Evolutionary conservation across 192 early-diverging fungal species (phyloP).

Genomic region (Gryganskiella cystojenkinii): DNA sequence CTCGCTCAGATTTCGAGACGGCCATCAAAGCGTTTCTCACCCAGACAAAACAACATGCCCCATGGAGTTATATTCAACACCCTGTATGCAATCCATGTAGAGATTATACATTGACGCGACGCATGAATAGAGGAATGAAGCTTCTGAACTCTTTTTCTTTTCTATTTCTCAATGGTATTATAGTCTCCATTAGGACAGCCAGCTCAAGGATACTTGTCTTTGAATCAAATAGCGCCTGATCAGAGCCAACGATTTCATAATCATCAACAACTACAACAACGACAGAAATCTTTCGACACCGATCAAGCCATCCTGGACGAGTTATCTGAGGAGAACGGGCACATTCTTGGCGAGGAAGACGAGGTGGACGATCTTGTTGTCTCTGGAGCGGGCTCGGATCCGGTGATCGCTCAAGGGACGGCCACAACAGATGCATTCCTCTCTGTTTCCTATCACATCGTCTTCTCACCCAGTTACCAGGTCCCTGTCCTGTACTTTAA

Average conservation of each 20-base stretch:
- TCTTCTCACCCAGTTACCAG: conserved; percentile 68
- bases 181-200: conserved; percentile 18
- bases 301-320: conserved; percentile 31
- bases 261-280: too few relatives aligned
- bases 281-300: not conserved
- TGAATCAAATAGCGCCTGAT: conserved; percentile 4
- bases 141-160: not conserved
- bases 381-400: not conserved
- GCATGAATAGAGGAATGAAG: not conserved
- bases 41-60: conserved; percentile 14
- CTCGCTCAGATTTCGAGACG: conserved; percentile 28
- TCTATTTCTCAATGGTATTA: not conserved
- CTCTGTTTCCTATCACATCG: conserved; percentile 64
- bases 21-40: conserved; percentile 38
- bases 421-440: conserved; percentile 20
- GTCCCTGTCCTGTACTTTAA: conserved; percentile 72
- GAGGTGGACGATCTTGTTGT: not conserved
- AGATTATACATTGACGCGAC: not conserved
- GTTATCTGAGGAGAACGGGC: conserved; percentile 12
- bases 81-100: too few relatives aligned
- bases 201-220: conserved; percentile 17
- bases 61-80: conserved; percentile 30
- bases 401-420: not conserved
- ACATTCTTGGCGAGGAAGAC: conserved; percentile 8
- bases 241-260: too few relatives aligned